Evolutionary conservation across 2,329 filamentous ascomycete species (phyloP), one percentile per base, ranked within the genome.

Genomic region (Scedosporium dehoogii): DNA sequence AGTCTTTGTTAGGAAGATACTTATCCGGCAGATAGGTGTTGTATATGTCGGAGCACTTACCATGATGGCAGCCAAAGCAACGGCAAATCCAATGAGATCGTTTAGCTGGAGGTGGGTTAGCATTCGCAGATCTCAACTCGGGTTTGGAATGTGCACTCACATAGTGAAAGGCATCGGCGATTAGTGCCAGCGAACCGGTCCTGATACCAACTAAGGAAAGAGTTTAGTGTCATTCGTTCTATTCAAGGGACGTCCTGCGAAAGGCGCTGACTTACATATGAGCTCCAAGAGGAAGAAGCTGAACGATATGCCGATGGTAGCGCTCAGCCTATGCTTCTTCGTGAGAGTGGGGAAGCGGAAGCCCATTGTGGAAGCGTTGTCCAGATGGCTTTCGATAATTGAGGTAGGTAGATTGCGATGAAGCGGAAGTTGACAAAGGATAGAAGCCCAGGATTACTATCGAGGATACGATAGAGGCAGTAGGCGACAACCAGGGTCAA

Each of bases 131-230:
- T 6, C 51, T 4, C 33, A 38, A 38, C 33, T 38, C 33, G 10
- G 4, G 12, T 33, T 38, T 38, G 3, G 33, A 12, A 58, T 61
- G 12, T 41, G 33, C 14, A 69, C 81, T 64, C 74, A 89, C 86
- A 70, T 91, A 90, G 70, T 92, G 89, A 67, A 92, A 91, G 1
- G 90, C 87, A 77, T 92, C 89, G 29, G 89, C 88, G 27, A 92
- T 77, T 2, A 92, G 77, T 0, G 88, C 88, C 10, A 92, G 77
- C 0, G 89, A 91, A 60, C 79, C 79, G 1, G 89, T 91, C 64
- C 85, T 85, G 68, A 90, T 88, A 2, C 87, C 87, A 64, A 88
- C 83, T 84, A 64, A 10, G 14, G 12, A 14, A 12, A 27, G 6
- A 23, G 23, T 3, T 23, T 18, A 55, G 18, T 16, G 12, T 10